These are phyloP conservation scores for Schizophyllum commune DNA, from an alignment of 1,284 basidiomycete genomes.

Conservation along the genomic window DNA sequence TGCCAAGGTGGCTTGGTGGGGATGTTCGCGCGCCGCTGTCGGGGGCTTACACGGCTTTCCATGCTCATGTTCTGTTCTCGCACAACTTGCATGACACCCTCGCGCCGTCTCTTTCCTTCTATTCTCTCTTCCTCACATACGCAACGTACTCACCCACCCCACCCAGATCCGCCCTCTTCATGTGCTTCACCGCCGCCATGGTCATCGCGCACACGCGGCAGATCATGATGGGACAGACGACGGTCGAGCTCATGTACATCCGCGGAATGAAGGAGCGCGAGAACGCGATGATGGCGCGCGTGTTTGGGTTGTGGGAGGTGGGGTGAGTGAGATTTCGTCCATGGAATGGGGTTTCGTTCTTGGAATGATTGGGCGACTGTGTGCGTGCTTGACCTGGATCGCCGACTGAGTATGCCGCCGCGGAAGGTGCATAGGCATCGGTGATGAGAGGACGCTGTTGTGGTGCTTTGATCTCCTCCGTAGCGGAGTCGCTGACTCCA, in stretches of 20 bases:
- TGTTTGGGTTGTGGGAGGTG: conserved; percentile 40
- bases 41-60: not conserved
- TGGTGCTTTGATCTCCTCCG: too few relatives aligned
- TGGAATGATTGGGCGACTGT: too few relatives aligned
- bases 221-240: conserved; percentile 63
- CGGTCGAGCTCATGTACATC: conserved; percentile 66
- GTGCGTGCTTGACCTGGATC: not conserved
- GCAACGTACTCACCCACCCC: not conserved
- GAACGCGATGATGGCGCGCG: conserved; percentile 34
- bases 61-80: not conserved
- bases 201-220: conserved; percentile 52
- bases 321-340: conserved; percentile 29
- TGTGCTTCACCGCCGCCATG: conserved; percentile 60
- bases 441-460: too few relatives aligned
- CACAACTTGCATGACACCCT: conserved; percentile 1
- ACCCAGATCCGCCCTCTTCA: conserved; percentile 53
- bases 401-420: not conserved
- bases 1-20: not conserved
- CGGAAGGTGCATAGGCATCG: too few relatives aligned
- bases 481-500: too few relatives aligned
- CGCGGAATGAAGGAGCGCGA: conserved; percentile 59
- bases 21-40: not conserved
- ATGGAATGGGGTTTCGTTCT: not conserved
- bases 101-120: too few relatives aligned
- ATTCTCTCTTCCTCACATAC: too few relatives aligned